Base-by-base conservation (phyloP, 306 rosid genomes). In the Glycine soja region DNA sequence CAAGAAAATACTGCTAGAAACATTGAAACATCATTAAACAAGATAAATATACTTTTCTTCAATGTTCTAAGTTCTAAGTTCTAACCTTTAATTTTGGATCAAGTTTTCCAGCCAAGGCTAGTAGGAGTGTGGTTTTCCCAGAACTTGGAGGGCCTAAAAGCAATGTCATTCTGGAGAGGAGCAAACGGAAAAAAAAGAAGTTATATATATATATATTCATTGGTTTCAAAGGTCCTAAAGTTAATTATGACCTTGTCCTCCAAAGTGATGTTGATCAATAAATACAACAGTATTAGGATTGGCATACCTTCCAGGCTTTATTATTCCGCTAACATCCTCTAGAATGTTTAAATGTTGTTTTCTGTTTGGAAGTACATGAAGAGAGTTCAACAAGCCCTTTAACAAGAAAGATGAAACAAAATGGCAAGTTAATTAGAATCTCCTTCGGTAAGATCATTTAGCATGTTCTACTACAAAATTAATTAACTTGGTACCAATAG, bases 121-220 rank as follows among this genome's bases (percentile, higher is more conserved):
- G 56, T 32, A 95, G 32, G 30, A 95, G 64, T 30, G 99, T 91
- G 19, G 97, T 95, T 77, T 92, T 95, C 10, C 99, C 97, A 10
- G 97, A 89, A 58, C 94, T 87, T 59, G 97, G 98, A 75, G 98
- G 93, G 38, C 97, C 98, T 83, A 94, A 70, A 80, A 92, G 97
- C 78, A 93, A 88, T 63, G 97, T 90, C 94, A 92, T 89, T 86
- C 97, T 87, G 70, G 8, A 59, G 38, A 64, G 10, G 6, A 47
- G 10, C 10, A 57, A 80, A 76, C 62, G 0, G 7, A 24, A 30
- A 70, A 70, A 52, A 82, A 3, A 7, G 74, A 59, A 51, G 77
- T 74, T 54, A 68, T 16, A n/a, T 15, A 68, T 16, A n/a, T 15
- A 24, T 24, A 24, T 24, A 24, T 24, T 6, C 2, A 53, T 52